Conservation (phyloP, 805 yeast species). For the Myxozyma vanderwaltii region DNA sequence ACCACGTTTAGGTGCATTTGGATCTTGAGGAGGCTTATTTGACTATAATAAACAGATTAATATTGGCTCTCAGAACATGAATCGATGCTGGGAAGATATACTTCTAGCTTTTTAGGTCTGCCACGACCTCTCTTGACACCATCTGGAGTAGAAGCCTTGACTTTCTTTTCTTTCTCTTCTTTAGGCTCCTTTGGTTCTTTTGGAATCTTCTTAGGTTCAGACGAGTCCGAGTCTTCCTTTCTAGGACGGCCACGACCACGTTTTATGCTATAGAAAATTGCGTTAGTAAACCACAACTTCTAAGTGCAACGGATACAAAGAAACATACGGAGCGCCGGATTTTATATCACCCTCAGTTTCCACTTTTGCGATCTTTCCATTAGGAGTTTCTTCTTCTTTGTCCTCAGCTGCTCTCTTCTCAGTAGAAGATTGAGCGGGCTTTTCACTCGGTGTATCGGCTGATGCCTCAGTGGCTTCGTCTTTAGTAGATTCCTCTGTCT, state of each 20-base stretch:
- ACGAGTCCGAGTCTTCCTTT: not conserved
- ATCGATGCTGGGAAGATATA: too few relatives aligned
- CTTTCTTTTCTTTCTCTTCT: not conserved
- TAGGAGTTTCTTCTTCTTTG: not conserved
- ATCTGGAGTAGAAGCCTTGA: not conserved
- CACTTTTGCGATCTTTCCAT: not conserved
- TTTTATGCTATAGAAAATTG: not conserved
- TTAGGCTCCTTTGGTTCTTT: not conserved
- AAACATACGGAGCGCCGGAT: not conserved
- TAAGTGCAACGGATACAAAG: not conserved
- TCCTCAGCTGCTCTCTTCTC: not conserved
- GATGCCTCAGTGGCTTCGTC: not conserved
- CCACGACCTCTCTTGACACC: slow-evolving; percentile 28
- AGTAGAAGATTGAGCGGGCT: not conserved
- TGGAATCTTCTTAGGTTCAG: not conserved
- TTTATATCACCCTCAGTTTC: not conserved
- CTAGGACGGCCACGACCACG: slow-evolving; percentile 30
- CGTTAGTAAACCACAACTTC: not conserved
- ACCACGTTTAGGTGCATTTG: slow-evolving; percentile 10
- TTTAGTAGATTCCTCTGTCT: not conserved
- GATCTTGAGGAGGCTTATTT: not conserved
- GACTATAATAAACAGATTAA: not conserved
- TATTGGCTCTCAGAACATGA: too few relatives aligned
- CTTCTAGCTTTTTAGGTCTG: slow-evolving; percentile 17
- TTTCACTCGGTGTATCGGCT: not conserved